Percentiles rank a stretch among this genome's conserved stretches.
Evolutionary conservation across 441 rosid genomes (phyloP).

Genomic region (Pelargonium fulgidum): DNA sequence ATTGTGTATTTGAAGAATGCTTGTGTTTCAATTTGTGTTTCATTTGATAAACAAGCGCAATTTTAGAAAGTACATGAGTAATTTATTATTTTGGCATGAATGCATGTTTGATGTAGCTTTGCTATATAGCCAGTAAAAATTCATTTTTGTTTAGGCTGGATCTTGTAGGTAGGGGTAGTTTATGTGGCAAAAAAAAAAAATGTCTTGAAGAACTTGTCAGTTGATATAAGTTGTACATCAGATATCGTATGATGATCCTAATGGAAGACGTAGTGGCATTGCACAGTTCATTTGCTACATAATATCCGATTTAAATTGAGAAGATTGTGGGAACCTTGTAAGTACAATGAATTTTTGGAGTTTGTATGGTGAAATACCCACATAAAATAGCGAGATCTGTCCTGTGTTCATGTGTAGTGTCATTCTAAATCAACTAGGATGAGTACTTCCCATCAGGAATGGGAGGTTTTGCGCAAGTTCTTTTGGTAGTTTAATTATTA

Average conservation of each 20-base stretch:
- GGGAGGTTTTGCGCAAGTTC: too few relatives aligned
- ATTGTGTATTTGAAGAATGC: neutral
- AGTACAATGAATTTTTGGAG: neutral
- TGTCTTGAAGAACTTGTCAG: neutral
- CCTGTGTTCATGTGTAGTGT: neutral
- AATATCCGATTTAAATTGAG: neutral
- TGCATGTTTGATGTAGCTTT: neutral
- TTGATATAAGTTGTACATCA: neutral
- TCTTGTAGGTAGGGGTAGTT: slow-evolving; percentile 2
- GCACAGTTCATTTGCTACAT: neutral
- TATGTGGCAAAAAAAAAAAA: neutral
- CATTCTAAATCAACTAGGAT: neutral
- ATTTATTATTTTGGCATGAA: slow-evolving; percentile 4
- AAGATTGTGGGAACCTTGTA: neutral
- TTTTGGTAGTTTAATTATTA: neutral
- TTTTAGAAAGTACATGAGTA: neutral
- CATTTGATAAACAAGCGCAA: neutral
- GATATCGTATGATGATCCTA: neutral
- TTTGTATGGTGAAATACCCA: neutral
- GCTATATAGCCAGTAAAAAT: neutral
- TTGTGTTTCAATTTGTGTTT: neutral
- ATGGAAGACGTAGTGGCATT: neutral
- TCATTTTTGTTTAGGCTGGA: neutral
- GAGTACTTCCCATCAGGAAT: too few relatives aligned
- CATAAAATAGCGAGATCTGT: neutral